Percentiles rank a stretch among this genome's conserved stretches.
These are phyloP conservation scores for Schizopora paradoxa DNA, from an alignment of 1,284 basidiomycete genomes.

Conservation along the genomic window DNA sequence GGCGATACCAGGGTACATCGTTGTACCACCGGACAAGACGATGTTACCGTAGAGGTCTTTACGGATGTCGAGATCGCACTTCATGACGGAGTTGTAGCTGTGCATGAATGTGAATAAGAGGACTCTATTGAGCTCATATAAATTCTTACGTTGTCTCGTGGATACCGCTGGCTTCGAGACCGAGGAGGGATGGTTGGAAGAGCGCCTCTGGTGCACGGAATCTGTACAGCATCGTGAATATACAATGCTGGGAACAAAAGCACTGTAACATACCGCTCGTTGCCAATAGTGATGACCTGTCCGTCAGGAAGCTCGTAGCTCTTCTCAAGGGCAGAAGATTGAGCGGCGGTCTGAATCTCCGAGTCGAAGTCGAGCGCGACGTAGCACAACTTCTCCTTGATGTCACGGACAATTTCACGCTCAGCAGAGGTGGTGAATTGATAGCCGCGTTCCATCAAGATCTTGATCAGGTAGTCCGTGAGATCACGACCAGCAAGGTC, in stretches of 20 bases:
- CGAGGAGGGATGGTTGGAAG: constrained; percentile 95
- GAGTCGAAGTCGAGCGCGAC: constrained; percentile 67
- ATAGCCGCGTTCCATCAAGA: constrained; percentile 92
- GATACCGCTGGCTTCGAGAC: constrained; percentile 91
- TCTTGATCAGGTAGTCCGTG: constrained; percentile 91
- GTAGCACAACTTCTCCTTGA: constrained; percentile 71
- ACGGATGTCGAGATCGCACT: constrained; percentile 79
- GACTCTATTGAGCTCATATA: neutral
- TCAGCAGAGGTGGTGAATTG: constrained; percentile 93
- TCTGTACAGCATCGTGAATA: constrained; percentile 31
- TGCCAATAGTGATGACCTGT: constrained; percentile 95
- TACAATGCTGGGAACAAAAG: neutral
- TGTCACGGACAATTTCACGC: constrained; percentile 69
- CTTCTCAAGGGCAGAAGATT: constrained; percentile 92
- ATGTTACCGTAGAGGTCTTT: constrained; percentile 93
- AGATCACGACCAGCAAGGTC: constrained; percentile 96
- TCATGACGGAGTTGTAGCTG: constrained; percentile 86
- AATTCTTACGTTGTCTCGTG: constrained; percentile 83
- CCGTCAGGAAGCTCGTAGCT: constrained; percentile 95
- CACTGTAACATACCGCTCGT: constrained; percentile 65
- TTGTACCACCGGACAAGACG: constrained; percentile 93
- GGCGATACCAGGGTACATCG: constrained; percentile 96
- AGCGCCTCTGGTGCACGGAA: constrained; percentile 97
- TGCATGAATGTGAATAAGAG: neutral
- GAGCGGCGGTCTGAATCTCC: constrained; percentile 90